phyloP scores from a whole-genome alignment of 768 basidiomycete species.

The Lyophyllum semitale region DNA sequence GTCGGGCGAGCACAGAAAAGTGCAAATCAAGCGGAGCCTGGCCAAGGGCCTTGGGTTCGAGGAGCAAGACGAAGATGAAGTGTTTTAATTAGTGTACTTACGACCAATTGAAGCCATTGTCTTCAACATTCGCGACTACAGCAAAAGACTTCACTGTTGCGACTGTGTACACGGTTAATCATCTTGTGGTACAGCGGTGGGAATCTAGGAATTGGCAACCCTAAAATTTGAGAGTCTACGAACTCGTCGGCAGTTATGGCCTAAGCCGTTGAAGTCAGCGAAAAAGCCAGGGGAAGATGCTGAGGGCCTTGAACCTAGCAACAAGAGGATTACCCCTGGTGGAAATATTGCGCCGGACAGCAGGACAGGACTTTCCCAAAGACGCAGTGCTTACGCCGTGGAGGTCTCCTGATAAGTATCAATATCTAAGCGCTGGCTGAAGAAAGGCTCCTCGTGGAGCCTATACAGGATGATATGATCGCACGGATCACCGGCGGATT shows the following conservation, averaged over 20 bases:
- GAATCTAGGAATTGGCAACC: neutral
- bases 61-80: constrained; percentile 15
- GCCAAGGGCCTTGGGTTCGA: constrained; percentile 7
- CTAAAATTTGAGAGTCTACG: neutral
- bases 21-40: constrained; percentile 2
- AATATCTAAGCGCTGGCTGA: neutral
- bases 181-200: constrained; percentile 10
- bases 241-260: neutral
- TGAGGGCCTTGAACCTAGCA: neutral
- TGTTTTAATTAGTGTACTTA: constrained; percentile 11
- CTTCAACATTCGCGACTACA: neutral
- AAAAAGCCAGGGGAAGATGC: neutral
- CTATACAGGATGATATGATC: constrained; percentile 6
- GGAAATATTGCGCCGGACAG: neutral
- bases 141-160: neutral
- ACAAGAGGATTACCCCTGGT: neutral
- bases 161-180: neutral
- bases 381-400: neutral
- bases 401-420: neutral
- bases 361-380: constrained; percentile 3
- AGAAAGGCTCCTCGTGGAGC: neutral
- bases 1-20: neutral
- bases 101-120: neutral
- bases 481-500: constrained; percentile 4
- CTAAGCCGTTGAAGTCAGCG: neutral